These are phyloP conservation scores for Beta corolliflora DNA, from an alignment of 179 eudicot species.

Conservation along the genomic window DNA sequence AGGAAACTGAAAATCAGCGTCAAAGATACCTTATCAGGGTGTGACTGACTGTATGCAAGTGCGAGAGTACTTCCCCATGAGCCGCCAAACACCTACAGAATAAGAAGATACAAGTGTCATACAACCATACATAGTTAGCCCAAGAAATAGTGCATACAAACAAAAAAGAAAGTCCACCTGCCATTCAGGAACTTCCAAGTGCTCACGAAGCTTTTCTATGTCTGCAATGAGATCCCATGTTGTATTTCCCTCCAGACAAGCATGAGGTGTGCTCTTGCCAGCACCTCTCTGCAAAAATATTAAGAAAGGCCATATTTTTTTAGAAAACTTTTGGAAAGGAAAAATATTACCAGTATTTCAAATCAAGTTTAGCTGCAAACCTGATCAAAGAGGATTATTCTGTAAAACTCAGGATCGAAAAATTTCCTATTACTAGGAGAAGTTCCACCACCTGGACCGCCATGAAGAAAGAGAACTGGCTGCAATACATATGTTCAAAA, in stretches of 20 bases:
- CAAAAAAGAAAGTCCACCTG: constrained; percentile 53
- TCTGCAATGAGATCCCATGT: constrained; percentile 95
- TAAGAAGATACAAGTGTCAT: neutral
- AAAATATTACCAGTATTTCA: neutral
- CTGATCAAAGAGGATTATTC: constrained; percentile 96
- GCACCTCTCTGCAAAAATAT: constrained; percentile 72
- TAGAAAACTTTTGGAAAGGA: constrained; percentile 5
- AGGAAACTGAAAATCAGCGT: constrained; percentile 11
- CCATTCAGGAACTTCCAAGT: constrained; percentile 89
- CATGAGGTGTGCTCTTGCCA: constrained; percentile 98
- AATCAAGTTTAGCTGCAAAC: constrained; percentile 39
- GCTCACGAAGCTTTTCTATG: constrained; percentile 85
- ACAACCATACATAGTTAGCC: constrained; percentile 3
- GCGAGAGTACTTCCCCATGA: constrained; percentile 99
- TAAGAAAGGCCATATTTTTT: neutral
- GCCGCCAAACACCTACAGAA: constrained; percentile 91
- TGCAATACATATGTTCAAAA: constrained; percentile 38
- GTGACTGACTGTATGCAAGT: constrained; percentile 92
- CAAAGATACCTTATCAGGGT: constrained; percentile 72
- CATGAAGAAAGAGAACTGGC: constrained; percentile 98
- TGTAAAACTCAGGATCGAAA: constrained; percentile 91
- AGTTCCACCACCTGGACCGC: constrained; percentile 99
- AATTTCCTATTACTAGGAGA: constrained; percentile 86
- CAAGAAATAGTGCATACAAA: neutral
- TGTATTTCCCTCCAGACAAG: constrained; percentile 91